phyloP scores from a whole-genome alignment of 495 filamentous ascomycete genomes.

The Podospora tetraspora region DNA sequence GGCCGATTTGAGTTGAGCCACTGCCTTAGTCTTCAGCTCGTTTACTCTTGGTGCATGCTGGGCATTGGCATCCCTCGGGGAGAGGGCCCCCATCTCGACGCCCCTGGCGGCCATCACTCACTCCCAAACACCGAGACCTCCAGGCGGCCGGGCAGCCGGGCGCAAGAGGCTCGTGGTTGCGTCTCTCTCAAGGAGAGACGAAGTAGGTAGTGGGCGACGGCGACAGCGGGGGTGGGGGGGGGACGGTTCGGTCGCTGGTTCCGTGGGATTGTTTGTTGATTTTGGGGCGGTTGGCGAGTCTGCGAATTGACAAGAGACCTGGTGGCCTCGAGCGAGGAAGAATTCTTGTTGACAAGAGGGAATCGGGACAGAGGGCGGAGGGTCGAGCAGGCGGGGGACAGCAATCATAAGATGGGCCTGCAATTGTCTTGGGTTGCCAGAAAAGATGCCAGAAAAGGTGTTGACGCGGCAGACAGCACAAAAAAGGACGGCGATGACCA shows the following conservation, averaged over 20 bases:
- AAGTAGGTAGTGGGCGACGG: background rate
- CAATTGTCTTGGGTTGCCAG: background rate
- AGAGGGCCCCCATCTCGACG: conserved; percentile 61
- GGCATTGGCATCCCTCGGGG: conserved; percentile 65
- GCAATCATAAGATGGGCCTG: background rate
- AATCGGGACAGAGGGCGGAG: background rate
- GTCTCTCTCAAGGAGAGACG: background rate
- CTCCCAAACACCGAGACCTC: background rate
- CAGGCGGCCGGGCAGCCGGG: background rate
- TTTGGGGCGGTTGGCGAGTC: background rate
- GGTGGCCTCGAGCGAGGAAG: background rate
- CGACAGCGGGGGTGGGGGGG: background rate
- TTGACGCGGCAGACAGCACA: background rate
- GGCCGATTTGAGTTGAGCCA: conserved; percentile 47
- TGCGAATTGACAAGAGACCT: background rate
- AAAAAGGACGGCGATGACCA: background rate
- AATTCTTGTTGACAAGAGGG: background rate
- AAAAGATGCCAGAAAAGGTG: background rate
- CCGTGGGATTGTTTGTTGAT: background rate
- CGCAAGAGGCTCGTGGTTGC: background rate
- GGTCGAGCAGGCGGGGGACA: background rate
- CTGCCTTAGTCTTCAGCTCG: conserved; percentile 51
- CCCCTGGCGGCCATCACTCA: conserved; percentile 33
- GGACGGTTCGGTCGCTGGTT: background rate
- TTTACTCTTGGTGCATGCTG: conserved; percentile 40